A percentile compares a stretch with the other conserved stretches of the same genome.
phyloP scores from a whole-genome alignment of 2,329 filamentous ascomycete species.

The Dothideomycetidae sp. region DNA sequence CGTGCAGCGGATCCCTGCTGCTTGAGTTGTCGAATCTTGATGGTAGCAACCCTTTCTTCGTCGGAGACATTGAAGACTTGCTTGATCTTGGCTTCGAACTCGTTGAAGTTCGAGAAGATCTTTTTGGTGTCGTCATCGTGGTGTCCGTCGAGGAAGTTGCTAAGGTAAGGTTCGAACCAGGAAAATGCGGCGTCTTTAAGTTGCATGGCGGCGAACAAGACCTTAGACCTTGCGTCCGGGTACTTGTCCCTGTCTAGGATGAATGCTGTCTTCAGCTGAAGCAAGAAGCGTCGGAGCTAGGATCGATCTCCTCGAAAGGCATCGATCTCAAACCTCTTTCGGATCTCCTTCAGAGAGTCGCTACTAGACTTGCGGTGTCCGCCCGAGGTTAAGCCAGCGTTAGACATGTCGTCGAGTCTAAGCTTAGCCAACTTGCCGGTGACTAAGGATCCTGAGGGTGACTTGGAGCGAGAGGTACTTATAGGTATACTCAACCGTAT shows the following conservation, averaged over 20 bases:
- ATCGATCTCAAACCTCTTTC: neutral
- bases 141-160: neutral
- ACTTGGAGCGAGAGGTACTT: conserved; percentile 5
- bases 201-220: neutral
- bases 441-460: conserved; percentile 2
- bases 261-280: neutral
- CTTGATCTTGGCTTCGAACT: neutral
- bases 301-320: neutral
- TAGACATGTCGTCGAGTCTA: conserved; percentile 2
- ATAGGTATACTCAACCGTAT: no score
- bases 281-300: neutral
- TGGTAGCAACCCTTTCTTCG: neutral
- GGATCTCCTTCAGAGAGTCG: neutral
- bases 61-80: conserved; percentile 1
- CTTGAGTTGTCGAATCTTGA: neutral
- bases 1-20: neutral
- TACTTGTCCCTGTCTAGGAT: neutral
- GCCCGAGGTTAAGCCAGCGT: neutral
- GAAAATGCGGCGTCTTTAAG: neutral
- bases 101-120: neutral
- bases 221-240: neutral
- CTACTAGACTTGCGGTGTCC: neutral
- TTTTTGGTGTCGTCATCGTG: neutral
- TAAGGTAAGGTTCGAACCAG: neutral
- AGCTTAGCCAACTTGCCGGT: conserved; percentile 1